phyloP scores from a whole-genome alignment of 2,329 filamentous ascomycete genomes.

The Tolypocladium inflatum region DNA sequence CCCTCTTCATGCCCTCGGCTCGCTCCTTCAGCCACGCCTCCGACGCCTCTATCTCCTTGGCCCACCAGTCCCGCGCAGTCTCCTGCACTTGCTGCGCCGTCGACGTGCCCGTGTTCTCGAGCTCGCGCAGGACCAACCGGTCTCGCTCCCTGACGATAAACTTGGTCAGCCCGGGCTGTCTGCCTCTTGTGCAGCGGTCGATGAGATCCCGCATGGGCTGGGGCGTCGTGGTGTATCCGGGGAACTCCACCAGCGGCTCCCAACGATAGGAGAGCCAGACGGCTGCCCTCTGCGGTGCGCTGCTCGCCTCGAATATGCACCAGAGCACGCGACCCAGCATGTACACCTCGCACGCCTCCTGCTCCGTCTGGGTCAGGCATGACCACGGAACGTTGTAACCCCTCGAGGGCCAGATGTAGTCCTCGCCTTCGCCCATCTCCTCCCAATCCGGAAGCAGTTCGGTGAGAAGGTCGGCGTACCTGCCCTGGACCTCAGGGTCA shows the following conservation, averaged over 20 bases:
- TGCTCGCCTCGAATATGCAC: conserved; percentile 53
- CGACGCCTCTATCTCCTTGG: conserved; percentile 33
- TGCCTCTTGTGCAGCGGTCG: conserved; percentile 40
- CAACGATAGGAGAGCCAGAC: conserved; percentile 50
- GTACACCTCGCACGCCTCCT: conserved; percentile 50
- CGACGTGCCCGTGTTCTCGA: conserved; percentile 20
- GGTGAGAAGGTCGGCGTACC: conserved; percentile 31
- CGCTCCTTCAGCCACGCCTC: conserved; percentile 36
- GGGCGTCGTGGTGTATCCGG: conserved; percentile 39
- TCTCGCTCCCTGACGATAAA: conserved; percentile 34
- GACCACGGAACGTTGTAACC: conserved; percentile 51
- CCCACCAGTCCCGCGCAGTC: conserved; percentile 38
- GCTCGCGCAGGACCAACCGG: conserved; percentile 32
- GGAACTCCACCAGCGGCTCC: conserved; percentile 48
- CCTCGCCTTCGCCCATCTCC: conserved; percentile 25
- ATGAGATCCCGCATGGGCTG: conserved; percentile 35
- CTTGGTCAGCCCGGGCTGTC: conserved; percentile 32
- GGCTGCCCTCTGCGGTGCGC: conserved; percentile 45
- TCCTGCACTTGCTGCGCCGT: conserved; percentile 24
- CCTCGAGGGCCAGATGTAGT: conserved; percentile 34
- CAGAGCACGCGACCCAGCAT: conserved; percentile 53
- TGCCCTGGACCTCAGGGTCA: conserved; percentile 25
- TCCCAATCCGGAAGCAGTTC: conserved; percentile 38
- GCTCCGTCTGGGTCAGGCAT: conserved; percentile 38
- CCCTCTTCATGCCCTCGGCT: conserved; percentile 24